phyloP scores from a whole-genome alignment of 768 basidiomycete genomes.

The Tremella fuciformis region DNA sequence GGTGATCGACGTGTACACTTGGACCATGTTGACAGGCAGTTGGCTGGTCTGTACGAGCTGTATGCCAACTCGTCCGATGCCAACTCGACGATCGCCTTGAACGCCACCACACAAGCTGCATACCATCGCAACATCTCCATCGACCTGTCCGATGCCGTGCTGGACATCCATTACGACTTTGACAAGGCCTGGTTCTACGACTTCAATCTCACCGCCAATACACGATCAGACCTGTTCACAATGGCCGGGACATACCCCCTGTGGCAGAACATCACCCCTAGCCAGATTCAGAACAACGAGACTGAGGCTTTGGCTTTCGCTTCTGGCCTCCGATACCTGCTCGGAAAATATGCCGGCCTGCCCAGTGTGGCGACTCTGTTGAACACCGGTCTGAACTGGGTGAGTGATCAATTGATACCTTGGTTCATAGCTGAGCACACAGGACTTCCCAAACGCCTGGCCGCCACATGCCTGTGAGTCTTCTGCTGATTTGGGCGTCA shows the following conservation, averaged over 20 bases:
- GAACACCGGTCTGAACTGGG: slow-evolving; percentile 77
- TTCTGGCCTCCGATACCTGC: slow-evolving; percentile 63
- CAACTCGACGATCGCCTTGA: slow-evolving; percentile 27
- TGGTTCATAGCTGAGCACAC: slow-evolving; percentile 1
- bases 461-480: slow-evolving; percentile 35
- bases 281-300: slow-evolving; percentile 61
- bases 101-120: slow-evolving; percentile 44
- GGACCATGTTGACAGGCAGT: slow-evolving; percentile 55
- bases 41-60: slow-evolving; percentile 47
- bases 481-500: not conserved
- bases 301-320: slow-evolving; percentile 70
- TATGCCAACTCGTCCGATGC: slow-evolving; percentile 27
- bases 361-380: slow-evolving; percentile 75
- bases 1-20: not conserved
- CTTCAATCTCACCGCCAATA: slow-evolving; percentile 70
- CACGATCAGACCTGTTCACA: slow-evolving; percentile 67
- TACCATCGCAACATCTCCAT: slow-evolving; percentile 62
- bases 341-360: slow-evolving; percentile 68
- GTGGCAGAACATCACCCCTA: slow-evolving; percentile 81
- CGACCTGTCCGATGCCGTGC: slow-evolving; percentile 63
- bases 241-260: slow-evolving; percentile 66
- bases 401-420: slow-evolving; percentile 18
- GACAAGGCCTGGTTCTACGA: slow-evolving; percentile 56
- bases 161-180: slow-evolving; percentile 84
- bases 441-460: slow-evolving; percentile 48